These are phyloP conservation scores for Leucogyrophana mollusca DNA, from an alignment of 768 basidiomycete species.

Conservation along the genomic window DNA sequence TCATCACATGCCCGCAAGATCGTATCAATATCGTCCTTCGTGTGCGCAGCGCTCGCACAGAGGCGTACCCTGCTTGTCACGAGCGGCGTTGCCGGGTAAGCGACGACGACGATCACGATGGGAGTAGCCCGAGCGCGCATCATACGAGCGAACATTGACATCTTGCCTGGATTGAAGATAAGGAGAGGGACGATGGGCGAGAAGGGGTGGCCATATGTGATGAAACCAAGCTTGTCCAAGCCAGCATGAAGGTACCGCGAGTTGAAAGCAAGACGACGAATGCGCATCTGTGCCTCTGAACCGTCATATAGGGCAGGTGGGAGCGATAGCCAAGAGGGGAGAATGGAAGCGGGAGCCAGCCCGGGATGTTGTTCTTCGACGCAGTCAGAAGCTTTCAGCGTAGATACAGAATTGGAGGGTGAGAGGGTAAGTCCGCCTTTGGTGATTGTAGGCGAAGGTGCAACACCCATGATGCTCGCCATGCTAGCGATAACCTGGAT, in stretches of 20 bases:
- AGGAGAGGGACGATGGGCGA: constrained; percentile 94
- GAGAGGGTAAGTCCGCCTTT: constrained; percentile 33
- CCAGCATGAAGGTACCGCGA: constrained; percentile 86
- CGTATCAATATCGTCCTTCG: constrained; percentile 92
- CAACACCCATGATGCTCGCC: constrained; percentile 94
- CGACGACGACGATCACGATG: constrained; percentile 86
- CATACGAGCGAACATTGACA: constrained; percentile 86
- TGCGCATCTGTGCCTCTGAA: constrained; percentile 75
- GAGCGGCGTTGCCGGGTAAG: constrained; percentile 88
- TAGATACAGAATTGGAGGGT: constrained; percentile 27
- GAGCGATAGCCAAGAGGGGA: constrained; percentile 81
- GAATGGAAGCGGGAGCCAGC: constrained; percentile 57
- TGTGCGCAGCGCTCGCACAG: constrained; percentile 93
- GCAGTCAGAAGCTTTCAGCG: constrained; percentile 30
- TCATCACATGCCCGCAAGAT: constrained; percentile 88
- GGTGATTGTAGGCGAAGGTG: constrained; percentile 34
- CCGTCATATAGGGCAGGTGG: constrained; percentile 76
- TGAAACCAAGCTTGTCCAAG: constrained; percentile 90
- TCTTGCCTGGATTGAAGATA: constrained; percentile 91
- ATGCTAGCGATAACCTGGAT: constrained; percentile 90
- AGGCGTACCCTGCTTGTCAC: constrained; percentile 88
- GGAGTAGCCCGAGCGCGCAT: constrained; percentile 78
- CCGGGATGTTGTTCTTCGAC: constrained; percentile 57
- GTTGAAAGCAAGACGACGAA: constrained; percentile 93
- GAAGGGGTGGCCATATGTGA: constrained; percentile 88